phyloP scores from a whole-genome alignment of 495 filamentous ascomycete species.

The Neurospora hispaniola region DNA sequence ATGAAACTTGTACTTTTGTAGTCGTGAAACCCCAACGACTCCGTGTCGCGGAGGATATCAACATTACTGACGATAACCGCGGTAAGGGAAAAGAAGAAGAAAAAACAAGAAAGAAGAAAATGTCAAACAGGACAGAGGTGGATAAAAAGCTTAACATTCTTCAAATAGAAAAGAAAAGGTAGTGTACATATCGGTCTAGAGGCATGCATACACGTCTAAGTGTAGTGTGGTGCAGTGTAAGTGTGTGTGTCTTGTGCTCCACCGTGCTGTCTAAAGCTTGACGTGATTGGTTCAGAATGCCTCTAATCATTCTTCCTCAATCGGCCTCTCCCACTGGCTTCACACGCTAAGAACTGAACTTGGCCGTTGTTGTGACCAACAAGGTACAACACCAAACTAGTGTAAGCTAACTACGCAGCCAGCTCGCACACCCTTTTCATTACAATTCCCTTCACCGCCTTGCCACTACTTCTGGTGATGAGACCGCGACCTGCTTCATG shows the following conservation, averaged over 20 bases:
- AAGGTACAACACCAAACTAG: neutral
- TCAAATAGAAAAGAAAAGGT: neutral
- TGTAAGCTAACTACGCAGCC: neutral
- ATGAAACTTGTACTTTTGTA: neutral
- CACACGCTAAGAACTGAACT: neutral
- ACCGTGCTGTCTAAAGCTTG: neutral
- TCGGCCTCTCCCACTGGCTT: neutral
- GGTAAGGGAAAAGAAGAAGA: neutral
- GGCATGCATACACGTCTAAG: neutral
- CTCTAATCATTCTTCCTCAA: neutral
- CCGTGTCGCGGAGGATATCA: neutral
- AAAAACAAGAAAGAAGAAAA: neutral
- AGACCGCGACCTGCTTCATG: neutral
- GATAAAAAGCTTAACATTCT: constrained; percentile 4
- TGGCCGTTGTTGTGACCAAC: neutral
- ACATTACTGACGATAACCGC: neutral
- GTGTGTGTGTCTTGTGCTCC: neutral
- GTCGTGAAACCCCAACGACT: neutral
- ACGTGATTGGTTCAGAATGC: neutral
- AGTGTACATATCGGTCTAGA: neutral
- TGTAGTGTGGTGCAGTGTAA: no score
- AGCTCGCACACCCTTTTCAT: neutral
- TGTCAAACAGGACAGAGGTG: neutral
- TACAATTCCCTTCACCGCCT: neutral
- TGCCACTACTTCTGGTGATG: neutral